Percentiles rank a stretch among this genome's conserved stretches.
These are phyloP conservation scores for Lasiosphaeriaceae sp. DNA, from an alignment of 495 filamentous ascomycete species.

Conservation along the genomic window DNA sequence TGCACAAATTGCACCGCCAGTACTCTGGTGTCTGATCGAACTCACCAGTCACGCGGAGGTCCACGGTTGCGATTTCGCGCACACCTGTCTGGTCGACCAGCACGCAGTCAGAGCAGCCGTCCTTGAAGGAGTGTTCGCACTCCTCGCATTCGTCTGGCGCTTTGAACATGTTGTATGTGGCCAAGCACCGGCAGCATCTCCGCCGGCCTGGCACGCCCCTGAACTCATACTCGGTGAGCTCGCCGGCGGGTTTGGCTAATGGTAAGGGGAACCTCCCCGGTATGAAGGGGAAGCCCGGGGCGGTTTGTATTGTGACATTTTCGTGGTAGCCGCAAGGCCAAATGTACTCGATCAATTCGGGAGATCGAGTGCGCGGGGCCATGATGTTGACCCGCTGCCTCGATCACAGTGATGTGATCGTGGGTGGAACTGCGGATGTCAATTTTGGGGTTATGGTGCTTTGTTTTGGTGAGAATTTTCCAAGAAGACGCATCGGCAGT, in stretches of 20 bases:
- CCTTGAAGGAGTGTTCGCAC: conserved; percentile 15
- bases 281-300: conserved; percentile 12
- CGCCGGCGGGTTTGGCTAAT: conserved; percentile 13
- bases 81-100: conserved; percentile 14
- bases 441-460: not conserved
- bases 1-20: conserved; percentile 17
- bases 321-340: conserved; percentile 21
- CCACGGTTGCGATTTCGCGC: conserved; percentile 15
- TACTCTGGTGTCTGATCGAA: conserved; percentile 22
- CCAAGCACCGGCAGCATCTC: conserved; percentile 19
- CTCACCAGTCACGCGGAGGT: conserved; percentile 12
- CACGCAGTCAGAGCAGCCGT: conserved; percentile 13
- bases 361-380: conserved; percentile 4
- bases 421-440: not conserved
- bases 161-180: conserved; percentile 17
- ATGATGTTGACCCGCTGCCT: not conserved
- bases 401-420: not conserved
- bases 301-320: conserved; percentile 11
- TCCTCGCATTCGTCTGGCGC: conserved; percentile 9
- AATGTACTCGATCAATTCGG: conserved; percentile 17
- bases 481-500: not conserved
- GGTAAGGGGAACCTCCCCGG: conserved; percentile 12
- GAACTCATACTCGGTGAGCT: conserved; percentile 17
- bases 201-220: conserved; percentile 13
- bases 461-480: not conserved